Percentiles rank a stretch among this genome's conserved stretches.
These are phyloP conservation scores for Boletus rubescentipes DNA, from an alignment of 768 basidiomycete species.

Conservation along the genomic window DNA sequence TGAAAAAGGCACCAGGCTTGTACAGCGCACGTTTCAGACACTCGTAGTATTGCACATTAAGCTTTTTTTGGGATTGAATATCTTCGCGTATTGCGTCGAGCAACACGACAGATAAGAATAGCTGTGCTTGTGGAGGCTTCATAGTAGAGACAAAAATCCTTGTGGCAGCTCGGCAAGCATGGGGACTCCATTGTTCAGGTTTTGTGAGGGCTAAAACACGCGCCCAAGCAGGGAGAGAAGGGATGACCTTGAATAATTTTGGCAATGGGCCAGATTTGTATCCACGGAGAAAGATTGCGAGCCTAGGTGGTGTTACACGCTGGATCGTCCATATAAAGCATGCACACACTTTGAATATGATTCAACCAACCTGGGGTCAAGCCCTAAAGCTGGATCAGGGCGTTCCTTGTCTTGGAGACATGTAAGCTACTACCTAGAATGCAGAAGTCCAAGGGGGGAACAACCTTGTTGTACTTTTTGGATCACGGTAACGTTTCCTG, in stretches of 20 bases:
- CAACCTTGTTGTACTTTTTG: slow-evolving; percentile 62
- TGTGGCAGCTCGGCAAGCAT: slow-evolving; percentile 92
- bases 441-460: not conserved
- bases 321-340: not conserved
- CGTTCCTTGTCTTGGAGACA: slow-evolving; percentile 43
- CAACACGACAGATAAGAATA: slow-evolving; percentile 90
- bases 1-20: slow-evolving; percentile 98
- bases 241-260: slow-evolving; percentile 97
- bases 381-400: slow-evolving; percentile 80
- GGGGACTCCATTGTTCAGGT: slow-evolving; percentile 94
- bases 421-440: slow-evolving; percentile 1
- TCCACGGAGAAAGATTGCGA: slow-evolving; percentile 79
- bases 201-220: slow-evolving; percentile 89
- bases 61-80: slow-evolving; percentile 80
- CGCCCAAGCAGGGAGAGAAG: slow-evolving; percentile 94
- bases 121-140: slow-evolving; percentile 91
- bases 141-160: slow-evolving; percentile 95
- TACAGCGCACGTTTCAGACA: slow-evolving; percentile 89
- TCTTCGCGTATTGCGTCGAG: slow-evolving; percentile 89
- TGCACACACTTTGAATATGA: slow-evolving; percentile 83
- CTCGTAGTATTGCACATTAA: slow-evolving; percentile 93
- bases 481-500: slow-evolving; percentile 52
- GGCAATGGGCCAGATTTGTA: slow-evolving; percentile 95
- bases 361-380: slow-evolving; percentile 91
- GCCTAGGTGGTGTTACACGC: slow-evolving; percentile 44